Evolutionary conservation across 2,329 filamentous ascomycete species (phyloP).

Genomic region (Pseudopyrenochaeta lycopersici): DNA sequence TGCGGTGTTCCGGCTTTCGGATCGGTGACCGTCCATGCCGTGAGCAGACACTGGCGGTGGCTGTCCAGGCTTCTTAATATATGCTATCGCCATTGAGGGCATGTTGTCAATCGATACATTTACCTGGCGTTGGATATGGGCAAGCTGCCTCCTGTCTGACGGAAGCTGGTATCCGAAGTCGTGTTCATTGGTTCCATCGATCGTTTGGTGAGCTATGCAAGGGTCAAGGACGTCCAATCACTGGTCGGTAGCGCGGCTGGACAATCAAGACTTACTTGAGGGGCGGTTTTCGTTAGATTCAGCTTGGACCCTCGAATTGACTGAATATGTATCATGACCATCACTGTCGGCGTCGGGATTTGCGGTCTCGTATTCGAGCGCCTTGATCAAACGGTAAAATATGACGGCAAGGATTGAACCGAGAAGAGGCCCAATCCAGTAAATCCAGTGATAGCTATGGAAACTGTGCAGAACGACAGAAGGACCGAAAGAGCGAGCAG

Average conservation of each 20-base stretch:
- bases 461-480: slow-evolving; percentile 55
- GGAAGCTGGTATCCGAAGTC: slow-evolving; percentile 25
- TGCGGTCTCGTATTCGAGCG: slow-evolving; percentile 60
- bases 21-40: slow-evolving; percentile 40
- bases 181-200: slow-evolving; percentile 41
- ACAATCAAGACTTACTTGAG: slow-evolving; percentile 17
- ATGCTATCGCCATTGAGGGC: slow-evolving; percentile 4
- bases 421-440: slow-evolving; percentile 60
- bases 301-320: slow-evolving; percentile 21
- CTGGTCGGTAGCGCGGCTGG: not conserved
- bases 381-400: slow-evolving; percentile 61
- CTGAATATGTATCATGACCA: slow-evolving; percentile 46
- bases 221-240: slow-evolving; percentile 17
- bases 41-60: slow-evolving; percentile 29
- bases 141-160: slow-evolving; percentile 9
- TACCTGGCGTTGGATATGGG: slow-evolving; percentile 4
- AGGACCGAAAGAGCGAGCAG: slow-evolving; percentile 60
- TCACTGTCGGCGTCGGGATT: slow-evolving; percentile 59
- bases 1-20: slow-evolving; percentile 8
- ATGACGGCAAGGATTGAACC: slow-evolving; percentile 56
- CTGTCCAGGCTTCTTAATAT: slow-evolving; percentile 16
- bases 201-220: slow-evolving; percentile 27
- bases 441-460: slow-evolving; percentile 60
- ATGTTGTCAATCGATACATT: slow-evolving; percentile 5
- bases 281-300: slow-evolving; percentile 6